These are phyloP conservation scores for Phoma sp. DNA, from an alignment of 2,329 filamentous ascomycete species.

Conservation along the genomic window DNA sequence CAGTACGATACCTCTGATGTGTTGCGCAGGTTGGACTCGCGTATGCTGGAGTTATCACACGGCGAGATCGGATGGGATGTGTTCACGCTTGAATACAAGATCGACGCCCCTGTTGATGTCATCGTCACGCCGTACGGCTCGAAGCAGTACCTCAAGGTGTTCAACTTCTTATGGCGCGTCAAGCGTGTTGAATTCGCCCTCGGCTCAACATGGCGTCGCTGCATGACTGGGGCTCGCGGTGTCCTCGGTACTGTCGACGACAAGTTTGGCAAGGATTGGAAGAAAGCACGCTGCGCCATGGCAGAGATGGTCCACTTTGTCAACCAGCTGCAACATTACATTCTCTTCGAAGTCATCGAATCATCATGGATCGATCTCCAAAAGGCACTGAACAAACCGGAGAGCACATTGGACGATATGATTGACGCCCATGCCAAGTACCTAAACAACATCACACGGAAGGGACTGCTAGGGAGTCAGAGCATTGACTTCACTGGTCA, in stretches of 20 bases:
- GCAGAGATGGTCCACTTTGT: conserved; percentile 99
- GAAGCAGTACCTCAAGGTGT: conserved; percentile 96
- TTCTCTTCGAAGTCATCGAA: conserved; percentile 98
- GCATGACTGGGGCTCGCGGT: conserved; percentile 93
- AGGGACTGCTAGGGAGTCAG: conserved; percentile 83
- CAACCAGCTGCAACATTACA: conserved; percentile 97
- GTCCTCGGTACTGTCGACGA: conserved; percentile 81
- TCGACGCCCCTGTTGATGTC: conserved; percentile 94
- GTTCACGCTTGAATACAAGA: conserved; percentile 98
- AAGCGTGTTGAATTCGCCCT: conserved; percentile 97
- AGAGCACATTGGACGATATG: conserved; percentile 91
- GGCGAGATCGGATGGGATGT: conserved; percentile 99
- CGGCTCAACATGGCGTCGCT: conserved; percentile 88
- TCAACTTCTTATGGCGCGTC: conserved; percentile 98
- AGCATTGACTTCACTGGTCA: conserved; percentile 82
- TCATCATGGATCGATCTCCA: conserved; percentile 93
- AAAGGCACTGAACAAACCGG: conserved; percentile 79
- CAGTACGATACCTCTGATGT: conserved; percentile 95
- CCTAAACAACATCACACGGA: conserved; percentile 92
- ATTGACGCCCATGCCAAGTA: conserved; percentile 92
- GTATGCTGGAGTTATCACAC: conserved; percentile 95
- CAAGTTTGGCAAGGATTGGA: conserved; percentile 82
- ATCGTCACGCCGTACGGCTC: conserved; percentile 96
- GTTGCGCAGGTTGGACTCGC: conserved; percentile 88
- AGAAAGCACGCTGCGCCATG: conserved; percentile 82